phyloP scores from a whole-genome alignment of 1,139 yeast genomes.

The Geotrichum histeridarum region DNA sequence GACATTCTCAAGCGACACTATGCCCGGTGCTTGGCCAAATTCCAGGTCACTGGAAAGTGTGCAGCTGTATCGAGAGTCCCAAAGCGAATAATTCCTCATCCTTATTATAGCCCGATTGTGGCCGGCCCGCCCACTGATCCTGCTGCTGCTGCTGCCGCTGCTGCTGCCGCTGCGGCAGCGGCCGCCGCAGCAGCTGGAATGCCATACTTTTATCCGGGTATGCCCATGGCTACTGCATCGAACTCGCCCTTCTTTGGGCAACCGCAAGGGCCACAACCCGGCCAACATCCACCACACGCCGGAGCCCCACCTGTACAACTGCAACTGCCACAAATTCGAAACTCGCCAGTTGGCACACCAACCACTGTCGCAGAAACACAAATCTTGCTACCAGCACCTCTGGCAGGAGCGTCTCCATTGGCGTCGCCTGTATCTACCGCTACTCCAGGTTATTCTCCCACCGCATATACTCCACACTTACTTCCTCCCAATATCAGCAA shows the following conservation, averaged over 20 bases:
- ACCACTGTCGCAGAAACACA: background rate
- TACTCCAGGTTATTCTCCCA: background rate
- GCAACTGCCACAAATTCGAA: background rate
- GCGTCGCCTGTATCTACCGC: background rate
- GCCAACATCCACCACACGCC: slow-evolving; percentile 3
- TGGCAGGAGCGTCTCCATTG: background rate
- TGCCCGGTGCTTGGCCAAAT: slow-evolving; percentile 25
- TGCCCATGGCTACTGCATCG: background rate
- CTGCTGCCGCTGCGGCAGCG: slow-evolving; percentile 1
- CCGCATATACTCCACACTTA: background rate
- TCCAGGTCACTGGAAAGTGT: slow-evolving; percentile 23
- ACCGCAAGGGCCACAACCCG: slow-evolving; percentile 2
- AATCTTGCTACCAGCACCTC: background rate
- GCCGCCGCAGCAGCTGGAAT: slow-evolving; percentile 3
- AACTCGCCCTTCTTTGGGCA: background rate
- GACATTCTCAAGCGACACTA: slow-evolving; percentile 22
- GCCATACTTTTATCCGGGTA: background rate
- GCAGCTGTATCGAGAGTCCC: slow-evolving; percentile 26
- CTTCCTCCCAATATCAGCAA: background rate
- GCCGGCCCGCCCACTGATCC: background rate
- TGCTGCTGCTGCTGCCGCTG: background rate
- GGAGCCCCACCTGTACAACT: background rate
- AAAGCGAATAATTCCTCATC: slow-evolving; percentile 18
- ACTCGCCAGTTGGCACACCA: background rate
- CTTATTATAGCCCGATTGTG: background rate